Base-by-base conservation (phyloP, 2,329 filamentous ascomycete genomes). In the Paraphaeosphaeria minitans region DNA sequence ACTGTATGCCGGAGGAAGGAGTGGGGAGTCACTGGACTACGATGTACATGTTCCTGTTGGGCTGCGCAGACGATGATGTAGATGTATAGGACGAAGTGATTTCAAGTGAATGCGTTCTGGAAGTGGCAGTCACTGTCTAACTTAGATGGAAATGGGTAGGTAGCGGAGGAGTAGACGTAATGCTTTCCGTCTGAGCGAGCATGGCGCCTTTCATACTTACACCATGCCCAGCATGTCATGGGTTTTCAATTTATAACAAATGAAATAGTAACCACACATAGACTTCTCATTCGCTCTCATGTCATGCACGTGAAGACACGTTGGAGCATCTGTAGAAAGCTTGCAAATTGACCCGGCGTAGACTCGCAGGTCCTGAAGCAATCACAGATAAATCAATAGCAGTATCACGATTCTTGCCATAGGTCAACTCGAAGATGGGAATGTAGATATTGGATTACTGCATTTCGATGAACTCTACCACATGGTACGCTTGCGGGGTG, bases 21-120 rank as follows among this genome's bases (percentile, higher is more conserved):
- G 65, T 57, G 68, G 68, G 6, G 61, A 65, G 45, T 64, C 62
- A 16, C n/a, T 61, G 56, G 62, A 65, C 58, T 71, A 70, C 51
- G 65, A 70, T 52, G 59, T 68, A 47, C 68, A 71, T 65, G 64
- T 71, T 56, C 66, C 66, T 12, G 14, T 22, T 24, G 7, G 14
- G 14, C 37, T 41, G 12, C 22, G 41, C 3, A 21, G 19, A 13
- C 29, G 4, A 29, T 46, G 43, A 29, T 13, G 13, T 8, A 16
- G 10, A 46, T 27, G 43, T 14, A 46, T 7, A 43, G 19, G 13
- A 43, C 12, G 19, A 9, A n/a, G 7, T 22, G 19, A 21, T 2
- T 12, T 21, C 12, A 22, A n/a, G 16, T 29, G 19, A 29, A 29
- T 21, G 27, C 29, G 37, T 4, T 39, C 37, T n/a, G 14, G 4